phyloP scores from a whole-genome alignment of 768 basidiomycete species.

The Inosperma sp. region DNA sequence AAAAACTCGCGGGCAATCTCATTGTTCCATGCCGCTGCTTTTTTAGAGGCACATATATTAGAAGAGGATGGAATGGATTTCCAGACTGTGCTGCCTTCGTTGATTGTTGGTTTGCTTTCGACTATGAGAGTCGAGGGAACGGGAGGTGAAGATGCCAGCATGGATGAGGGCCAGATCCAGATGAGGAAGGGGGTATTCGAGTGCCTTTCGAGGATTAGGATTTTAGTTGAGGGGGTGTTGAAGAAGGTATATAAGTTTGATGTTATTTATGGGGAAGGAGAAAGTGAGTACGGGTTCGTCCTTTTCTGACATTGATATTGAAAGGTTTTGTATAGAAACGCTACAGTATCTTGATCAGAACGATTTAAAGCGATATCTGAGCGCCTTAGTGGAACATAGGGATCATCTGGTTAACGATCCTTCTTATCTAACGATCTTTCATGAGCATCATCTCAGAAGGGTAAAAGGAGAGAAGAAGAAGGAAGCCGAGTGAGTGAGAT shows the following conservation, averaged over 20 bases:
- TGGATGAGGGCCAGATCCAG: slow-evolving; percentile 36
- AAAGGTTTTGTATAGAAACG: slow-evolving; percentile 25
- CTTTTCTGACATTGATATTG: slow-evolving; percentile 1
- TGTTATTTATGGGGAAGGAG: slow-evolving; percentile 59
- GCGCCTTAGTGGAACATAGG: slow-evolving; percentile 42
- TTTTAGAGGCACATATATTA: slow-evolving; percentile 66
- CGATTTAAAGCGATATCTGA: slow-evolving; percentile 57
- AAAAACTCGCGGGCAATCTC: slow-evolving; percentile 47
- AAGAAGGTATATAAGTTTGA: slow-evolving; percentile 68
- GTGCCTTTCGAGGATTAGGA: slow-evolving; percentile 47
- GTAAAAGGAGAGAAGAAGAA: slow-evolving; percentile 53
- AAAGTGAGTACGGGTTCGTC: slow-evolving; percentile 40
- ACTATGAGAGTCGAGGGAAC: too few relatives aligned
- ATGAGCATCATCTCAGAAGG: slow-evolving; percentile 50
- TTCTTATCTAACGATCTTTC: slow-evolving; percentile 53
- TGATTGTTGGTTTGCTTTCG: slow-evolving; percentile 62
- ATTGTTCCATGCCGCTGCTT: slow-evolving; percentile 72
- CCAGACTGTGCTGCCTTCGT: slow-evolving; percentile 68
- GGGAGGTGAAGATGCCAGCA: too few relatives aligned
- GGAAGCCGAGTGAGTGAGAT: slow-evolving; percentile 41
- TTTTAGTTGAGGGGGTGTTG: slow-evolving; percentile 40
- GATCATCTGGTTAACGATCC: slow-evolving; percentile 60
- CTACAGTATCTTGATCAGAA: slow-evolving; percentile 68
- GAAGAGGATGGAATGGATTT: slow-evolving; percentile 62
- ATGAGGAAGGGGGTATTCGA: slow-evolving; percentile 51